Conservation (phyloP, 495 filamentous ascomycete species). For the Aspergillus nidulans region DNA sequence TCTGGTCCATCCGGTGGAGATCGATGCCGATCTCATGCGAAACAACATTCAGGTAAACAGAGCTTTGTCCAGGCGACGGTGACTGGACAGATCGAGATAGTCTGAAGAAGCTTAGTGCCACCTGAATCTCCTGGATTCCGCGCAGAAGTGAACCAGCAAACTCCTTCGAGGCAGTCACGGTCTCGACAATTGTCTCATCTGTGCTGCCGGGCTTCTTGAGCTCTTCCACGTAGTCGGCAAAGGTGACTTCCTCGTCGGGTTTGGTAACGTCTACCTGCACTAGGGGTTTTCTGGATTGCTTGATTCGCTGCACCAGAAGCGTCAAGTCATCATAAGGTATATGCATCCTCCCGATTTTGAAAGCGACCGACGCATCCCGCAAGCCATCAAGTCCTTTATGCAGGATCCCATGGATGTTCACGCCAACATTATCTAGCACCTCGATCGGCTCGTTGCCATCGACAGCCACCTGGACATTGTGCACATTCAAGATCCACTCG, state of each 20-base stretch:
- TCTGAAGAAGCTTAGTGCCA: slow-evolving; percentile 89
- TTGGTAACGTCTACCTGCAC: slow-evolving; percentile 31
- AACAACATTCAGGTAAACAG: slow-evolving; percentile 76
- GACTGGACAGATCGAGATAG: slow-evolving; percentile 71
- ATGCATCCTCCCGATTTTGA: slow-evolving; percentile 87
- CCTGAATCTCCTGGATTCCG: slow-evolving; percentile 93
- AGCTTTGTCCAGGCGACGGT: slow-evolving; percentile 58
- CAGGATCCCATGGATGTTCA: slow-evolving; percentile 91
- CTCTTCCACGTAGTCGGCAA: slow-evolving; percentile 76
- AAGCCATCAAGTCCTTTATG: slow-evolving; percentile 84
- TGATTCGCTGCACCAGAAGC: slow-evolving; percentile 51
- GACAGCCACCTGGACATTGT: slow-evolving; percentile 81
- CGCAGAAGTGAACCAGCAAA: slow-evolving; percentile 85
- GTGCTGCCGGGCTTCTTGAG: slow-evolving; percentile 65
- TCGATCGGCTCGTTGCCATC: slow-evolving; percentile 84
- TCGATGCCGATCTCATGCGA: slow-evolving; percentile 97
- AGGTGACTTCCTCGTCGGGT: slow-evolving; percentile 53
- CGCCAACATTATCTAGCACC: slow-evolving; percentile 77
- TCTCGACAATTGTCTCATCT: slow-evolving; percentile 73
- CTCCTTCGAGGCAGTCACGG: slow-evolving; percentile 88
- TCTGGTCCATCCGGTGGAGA: slow-evolving; percentile 86
- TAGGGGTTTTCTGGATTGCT: slow-evolving; percentile 31
- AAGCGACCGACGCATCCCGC: slow-evolving; percentile 79
- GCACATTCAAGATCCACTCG: slow-evolving; percentile 86
- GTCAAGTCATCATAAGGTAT: slow-evolving; percentile 84